These are phyloP conservation scores for Lunasporangiospora selenospora DNA, from an alignment of 192 early-diverging fungal species.

Conservation along the genomic window DNA sequence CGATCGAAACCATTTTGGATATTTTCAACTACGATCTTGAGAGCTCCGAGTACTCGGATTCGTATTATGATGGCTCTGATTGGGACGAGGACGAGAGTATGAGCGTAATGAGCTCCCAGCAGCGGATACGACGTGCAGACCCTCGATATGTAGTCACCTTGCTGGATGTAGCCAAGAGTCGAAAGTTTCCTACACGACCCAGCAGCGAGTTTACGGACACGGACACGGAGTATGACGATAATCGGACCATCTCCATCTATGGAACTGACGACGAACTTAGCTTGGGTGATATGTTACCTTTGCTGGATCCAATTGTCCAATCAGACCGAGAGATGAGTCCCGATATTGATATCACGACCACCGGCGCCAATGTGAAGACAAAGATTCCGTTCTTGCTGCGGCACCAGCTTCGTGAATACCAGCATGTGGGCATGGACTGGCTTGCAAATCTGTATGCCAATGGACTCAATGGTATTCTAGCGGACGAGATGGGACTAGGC, in stretches of 20 bases:
- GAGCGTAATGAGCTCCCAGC: constrained; percentile 36
- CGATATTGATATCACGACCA: constrained; percentile 39
- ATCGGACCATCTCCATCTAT: constrained; percentile 37
- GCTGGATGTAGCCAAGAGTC: constrained; percentile 30
- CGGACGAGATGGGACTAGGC: constrained; percentile 73
- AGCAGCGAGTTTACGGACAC: constrained; percentile 44
- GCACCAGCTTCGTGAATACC: constrained; percentile 84
- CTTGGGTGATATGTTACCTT: constrained; percentile 32
- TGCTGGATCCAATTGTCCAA: constrained; percentile 20
- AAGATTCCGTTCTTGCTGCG: constrained; percentile 66
- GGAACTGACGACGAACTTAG: constrained; percentile 45
- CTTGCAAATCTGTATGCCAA: constrained; percentile 86
- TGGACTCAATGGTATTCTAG: constrained; percentile 77
- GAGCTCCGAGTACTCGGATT: constrained; percentile 45
- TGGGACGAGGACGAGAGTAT: constrained; percentile 37
- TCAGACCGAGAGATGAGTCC: neutral
- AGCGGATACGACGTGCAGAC: constrained; percentile 18
- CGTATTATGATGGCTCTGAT: constrained; percentile 39
- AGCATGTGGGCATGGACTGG: constrained; percentile 92
- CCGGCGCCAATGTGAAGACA: constrained; percentile 55
- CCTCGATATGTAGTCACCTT: constrained; percentile 40
- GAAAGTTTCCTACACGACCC: constrained; percentile 38
- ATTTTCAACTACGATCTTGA: constrained; percentile 37
- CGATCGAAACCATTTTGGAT: constrained; percentile 52
- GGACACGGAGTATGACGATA: constrained; percentile 42